Conservation (phyloP, 2,329 filamentous ascomycete genomes). For the Dichotomopilus funicola region DNA sequence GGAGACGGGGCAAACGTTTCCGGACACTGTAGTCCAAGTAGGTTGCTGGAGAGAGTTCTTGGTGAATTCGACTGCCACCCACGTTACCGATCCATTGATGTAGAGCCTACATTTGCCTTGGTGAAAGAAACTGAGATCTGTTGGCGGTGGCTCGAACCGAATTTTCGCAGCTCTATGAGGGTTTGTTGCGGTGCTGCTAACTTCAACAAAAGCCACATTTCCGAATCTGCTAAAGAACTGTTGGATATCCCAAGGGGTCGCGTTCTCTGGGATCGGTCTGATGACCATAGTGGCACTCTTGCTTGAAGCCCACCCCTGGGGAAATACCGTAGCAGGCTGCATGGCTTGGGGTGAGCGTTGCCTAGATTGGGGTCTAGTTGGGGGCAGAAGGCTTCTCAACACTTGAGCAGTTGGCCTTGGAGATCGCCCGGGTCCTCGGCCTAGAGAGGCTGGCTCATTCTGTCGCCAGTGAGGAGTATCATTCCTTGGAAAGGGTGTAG, state of each 20-base stretch:
- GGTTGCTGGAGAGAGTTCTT: slow-evolving; percentile 1
- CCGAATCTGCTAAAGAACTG: slow-evolving; percentile 47
- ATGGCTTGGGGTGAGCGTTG: background rate
- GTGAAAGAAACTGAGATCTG: slow-evolving; percentile 41
- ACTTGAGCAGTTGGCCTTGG: background rate
- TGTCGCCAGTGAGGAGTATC: background rate
- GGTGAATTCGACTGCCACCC: slow-evolving; percentile 8
- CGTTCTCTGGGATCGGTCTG: slow-evolving; percentile 29
- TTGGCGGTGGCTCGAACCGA: slow-evolving; percentile 52
- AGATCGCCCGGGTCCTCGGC: background rate
- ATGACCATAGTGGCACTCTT: slow-evolving; percentile 25
- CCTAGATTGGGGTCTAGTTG: background rate
- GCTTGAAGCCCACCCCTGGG: slow-evolving; percentile 8
- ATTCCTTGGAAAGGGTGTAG: background rate
- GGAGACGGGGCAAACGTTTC: slow-evolving; percentile 14
- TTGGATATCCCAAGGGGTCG: slow-evolving; percentile 42
- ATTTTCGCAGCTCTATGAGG: slow-evolving; percentile 38
- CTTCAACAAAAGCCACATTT: slow-evolving; percentile 48
- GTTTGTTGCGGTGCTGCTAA: slow-evolving; percentile 41
- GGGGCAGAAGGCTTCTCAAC: background rate
- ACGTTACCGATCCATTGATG: slow-evolving; percentile 2
- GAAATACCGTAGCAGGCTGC: slow-evolving; percentile 1
- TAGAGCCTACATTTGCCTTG: slow-evolving; percentile 27
- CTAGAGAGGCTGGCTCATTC: background rate
- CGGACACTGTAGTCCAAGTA: slow-evolving; percentile 17